Base-by-base conservation (phyloP, 352 stramenopile species). In the Pythium periplocum region DNA sequence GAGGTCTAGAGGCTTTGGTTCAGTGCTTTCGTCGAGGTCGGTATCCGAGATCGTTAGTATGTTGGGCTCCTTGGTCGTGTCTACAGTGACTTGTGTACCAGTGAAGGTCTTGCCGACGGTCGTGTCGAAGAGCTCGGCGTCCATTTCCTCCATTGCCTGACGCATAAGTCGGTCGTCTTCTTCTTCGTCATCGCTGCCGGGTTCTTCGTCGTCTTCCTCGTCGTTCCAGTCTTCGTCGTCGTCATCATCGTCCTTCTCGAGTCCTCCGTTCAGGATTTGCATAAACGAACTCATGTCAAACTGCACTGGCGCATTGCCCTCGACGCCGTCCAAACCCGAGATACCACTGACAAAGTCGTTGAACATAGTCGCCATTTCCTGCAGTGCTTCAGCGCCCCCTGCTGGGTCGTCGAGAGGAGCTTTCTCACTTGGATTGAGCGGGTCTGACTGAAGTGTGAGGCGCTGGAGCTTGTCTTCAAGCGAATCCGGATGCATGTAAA, bases 301-400 rank as follows among this genome's bases (percentile, higher is more conserved):
- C 30, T 86, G 68, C 12, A 93, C 62, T 17, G 75, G 69, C 41
- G 75, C 66, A 4, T 53, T 53, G 33, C 67, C 61, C 56, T 86
- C 70, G 31, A 93, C 76, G n/a, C 83, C 83, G 51, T 89, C 78
- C 30, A 89, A 53, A 7, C 74, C 75, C 1, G 83, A 91, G 30
- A 73, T 47, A 6, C 75, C 68, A 26, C 72, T 62, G 17, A 94
- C 63, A 51, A 94, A 94, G 12, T 77, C 76, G 45, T 74, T 68
- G 61, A 94, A 92, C 74, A 90, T 87, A 17, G 64, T 67, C 33
- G 83, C 78, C 36, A 94, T 83, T 12, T 65, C 66, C 44, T 90
- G 68, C 48, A 94, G 56, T 39, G 87, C 79, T 26, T 90, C 76
- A 2, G 73, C 76, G 5, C 72, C 78, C 12, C 69, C 73, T 8